Base-by-base conservation (phyloP, 495 filamentous ascomycete species). In the Talaromyces adpressus region DNA sequence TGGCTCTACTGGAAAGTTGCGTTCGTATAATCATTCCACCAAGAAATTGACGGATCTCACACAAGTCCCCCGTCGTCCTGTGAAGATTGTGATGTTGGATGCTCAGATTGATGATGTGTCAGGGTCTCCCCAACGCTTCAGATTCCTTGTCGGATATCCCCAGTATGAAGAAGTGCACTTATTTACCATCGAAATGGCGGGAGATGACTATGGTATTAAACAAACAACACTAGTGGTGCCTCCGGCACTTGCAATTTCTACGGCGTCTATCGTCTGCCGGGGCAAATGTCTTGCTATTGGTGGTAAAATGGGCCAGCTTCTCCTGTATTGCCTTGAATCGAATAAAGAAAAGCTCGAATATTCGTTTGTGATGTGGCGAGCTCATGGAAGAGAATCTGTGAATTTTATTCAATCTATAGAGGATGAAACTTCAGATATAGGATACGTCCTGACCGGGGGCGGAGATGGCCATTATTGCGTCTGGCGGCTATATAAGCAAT, bases 401-500 rank as follows among this genome's bases (percentile, higher is more conserved):
- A 95, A 87, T 0, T 77, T 79, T 6, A 85, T 97, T 34, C 67
- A 79, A 11, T 36, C 63, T 0, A 59, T 84, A 2, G 65, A 59
- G 56, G 39, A 59, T 59, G 53, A 62, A 36, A 9, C 70, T 80
- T 23, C 74, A 64, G 12, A 62, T n/a, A 32, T 64, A 30, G 64
- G 63, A 60, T 70, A 69, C 34, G 34, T 82, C 76, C 49, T 95
- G 20, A 88, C 89, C 0, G 85, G 87, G 30, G 88, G 86, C 32
- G 83, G 93, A 49, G 89, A 96, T 72, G 91, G 92, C 0, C 82
- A 73, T 34, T 91, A 87, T 66, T 83, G 86, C 32, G 79, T 93
- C 53, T 81, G 84, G 63, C 61, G 69, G 34, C 4, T 76, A 2
- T 49, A 67, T 9, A 18, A 61, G 49, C n/a, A 14, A 7, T 51